Conservation (phyloP, 2,329 filamentous ascomycete genomes). For the Aaosphaeria arxii region DNA sequence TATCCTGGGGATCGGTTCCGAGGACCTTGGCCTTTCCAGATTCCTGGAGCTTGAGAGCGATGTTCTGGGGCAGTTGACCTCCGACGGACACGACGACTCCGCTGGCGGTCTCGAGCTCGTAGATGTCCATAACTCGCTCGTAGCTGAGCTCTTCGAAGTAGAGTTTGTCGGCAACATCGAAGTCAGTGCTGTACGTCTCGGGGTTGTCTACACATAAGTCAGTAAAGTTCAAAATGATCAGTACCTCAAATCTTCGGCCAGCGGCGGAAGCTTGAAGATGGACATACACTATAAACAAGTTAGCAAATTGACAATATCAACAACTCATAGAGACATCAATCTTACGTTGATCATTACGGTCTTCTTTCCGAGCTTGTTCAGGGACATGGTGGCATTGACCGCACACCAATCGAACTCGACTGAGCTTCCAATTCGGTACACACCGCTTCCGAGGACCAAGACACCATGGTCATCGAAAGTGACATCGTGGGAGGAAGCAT, state of each 20-base stretch:
- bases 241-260: too few relatives aligned
- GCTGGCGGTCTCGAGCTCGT: slow-evolving; percentile 80
- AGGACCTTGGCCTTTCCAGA: slow-evolving; percentile 85
- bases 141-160: slow-evolving; percentile 98
- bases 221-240: too few relatives aligned
- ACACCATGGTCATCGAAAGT: slow-evolving; percentile 90
- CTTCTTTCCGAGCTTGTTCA: slow-evolving; percentile 88
- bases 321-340: slow-evolving; percentile 8
- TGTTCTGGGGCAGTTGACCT: slow-evolving; percentile 95
- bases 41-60: slow-evolving; percentile 90
- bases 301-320: too few relatives aligned
- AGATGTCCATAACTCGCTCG: slow-evolving; percentile 98
- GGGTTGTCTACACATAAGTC: slow-evolving; percentile 57
- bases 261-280: too few relatives aligned
- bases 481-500: slow-evolving; percentile 89
- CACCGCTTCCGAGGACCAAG: slow-evolving; percentile 86
- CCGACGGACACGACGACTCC: slow-evolving; percentile 95
- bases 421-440: slow-evolving; percentile 95
- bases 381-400: slow-evolving; percentile 80
- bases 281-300: too few relatives aligned
- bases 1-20: slow-evolving; percentile 88
- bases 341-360: slow-evolving; percentile 92
- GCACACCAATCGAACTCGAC: slow-evolving; percentile 99
- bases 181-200: slow-evolving; percentile 80
- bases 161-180: slow-evolving; percentile 82